phyloP scores from a whole-genome alignment of 2,329 filamentous ascomycete species.

The Zymoseptoria pseudotritici region DNA sequence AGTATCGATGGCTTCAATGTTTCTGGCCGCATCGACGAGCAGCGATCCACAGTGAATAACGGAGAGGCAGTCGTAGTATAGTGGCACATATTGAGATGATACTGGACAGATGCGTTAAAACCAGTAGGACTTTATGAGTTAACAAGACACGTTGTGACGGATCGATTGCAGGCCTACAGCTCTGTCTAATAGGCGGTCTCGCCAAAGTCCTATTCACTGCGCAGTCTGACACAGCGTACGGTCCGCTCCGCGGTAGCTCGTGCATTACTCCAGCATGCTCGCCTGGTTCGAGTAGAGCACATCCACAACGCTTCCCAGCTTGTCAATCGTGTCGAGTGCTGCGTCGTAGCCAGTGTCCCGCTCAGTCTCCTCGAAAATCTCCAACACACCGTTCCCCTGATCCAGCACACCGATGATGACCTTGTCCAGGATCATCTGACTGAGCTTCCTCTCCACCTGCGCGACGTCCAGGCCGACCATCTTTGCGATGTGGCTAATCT shows the following conservation, averaged over 20 bases:
- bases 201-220: background rate
- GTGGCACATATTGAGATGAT: too few relatives aligned
- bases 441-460: constrained; percentile 96
- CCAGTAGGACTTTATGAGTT: background rate
- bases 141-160: background rate
- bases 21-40: too few relatives aligned
- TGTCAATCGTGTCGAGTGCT: constrained; percentile 89
- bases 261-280: constrained; percentile 75
- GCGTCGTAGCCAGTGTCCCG: constrained; percentile 91
- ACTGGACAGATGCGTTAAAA: too few relatives aligned
- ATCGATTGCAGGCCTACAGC: background rate
- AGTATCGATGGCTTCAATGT: too few relatives aligned
- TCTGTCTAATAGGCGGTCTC: constrained; percentile 3
- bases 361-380: constrained; percentile 92
- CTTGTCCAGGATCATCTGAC: constrained; percentile 99
- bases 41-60: too few relatives aligned
- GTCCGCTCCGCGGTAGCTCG: background rate
- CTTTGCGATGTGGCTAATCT: constrained; percentile 93
- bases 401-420: constrained; percentile 96
- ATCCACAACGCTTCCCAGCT: constrained; percentile 94
- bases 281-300: constrained; percentile 97
- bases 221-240: background rate
- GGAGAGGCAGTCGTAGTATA: too few relatives aligned
- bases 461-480: constrained; percentile 95
- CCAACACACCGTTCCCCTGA: constrained; percentile 93